Evolutionary conservation across 2,329 filamentous ascomycete species (phyloP).

Genomic region (Trichoderma harzianum): DNA sequence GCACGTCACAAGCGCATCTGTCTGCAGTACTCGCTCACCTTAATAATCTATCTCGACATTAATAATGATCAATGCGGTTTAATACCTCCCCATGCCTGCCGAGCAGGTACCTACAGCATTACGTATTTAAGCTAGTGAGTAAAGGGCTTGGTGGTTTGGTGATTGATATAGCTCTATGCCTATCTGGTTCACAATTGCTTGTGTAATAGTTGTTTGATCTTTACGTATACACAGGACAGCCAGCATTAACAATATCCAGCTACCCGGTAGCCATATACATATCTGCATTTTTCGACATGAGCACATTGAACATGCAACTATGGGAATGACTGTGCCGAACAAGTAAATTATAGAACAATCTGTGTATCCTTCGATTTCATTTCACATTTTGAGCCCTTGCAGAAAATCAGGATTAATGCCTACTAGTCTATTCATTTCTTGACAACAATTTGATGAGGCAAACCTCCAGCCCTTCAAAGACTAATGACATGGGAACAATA

Average conservation of each 20-base stretch:
- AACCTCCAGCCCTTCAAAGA: no score
- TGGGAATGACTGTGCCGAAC: not conserved
- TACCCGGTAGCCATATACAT: not conserved
- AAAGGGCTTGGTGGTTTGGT: not conserved
- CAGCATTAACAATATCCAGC: not conserved
- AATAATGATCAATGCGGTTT: not conserved
- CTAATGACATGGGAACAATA: no score
- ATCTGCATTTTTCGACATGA: no score
- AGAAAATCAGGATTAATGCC: no score
- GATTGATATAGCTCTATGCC: not conserved
- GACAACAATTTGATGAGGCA: no score
- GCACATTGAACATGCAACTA: no score
- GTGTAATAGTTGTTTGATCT: not conserved
- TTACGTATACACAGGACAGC: not conserved
- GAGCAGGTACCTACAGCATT: not conserved
- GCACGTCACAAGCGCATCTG: not conserved
- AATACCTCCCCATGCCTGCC: not conserved
- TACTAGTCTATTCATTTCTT: no score
- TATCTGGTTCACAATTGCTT: not conserved
- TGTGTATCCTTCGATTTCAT: no score
- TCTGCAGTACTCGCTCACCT: not conserved
- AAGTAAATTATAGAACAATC: not conserved
- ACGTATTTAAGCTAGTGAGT: not conserved
- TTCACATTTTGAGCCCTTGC: no score
- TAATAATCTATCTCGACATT: not conserved